Evolutionary conservation across 2,329 filamentous ascomycete genomes (phyloP).

Genomic region (Myriangium duriaei): DNA sequence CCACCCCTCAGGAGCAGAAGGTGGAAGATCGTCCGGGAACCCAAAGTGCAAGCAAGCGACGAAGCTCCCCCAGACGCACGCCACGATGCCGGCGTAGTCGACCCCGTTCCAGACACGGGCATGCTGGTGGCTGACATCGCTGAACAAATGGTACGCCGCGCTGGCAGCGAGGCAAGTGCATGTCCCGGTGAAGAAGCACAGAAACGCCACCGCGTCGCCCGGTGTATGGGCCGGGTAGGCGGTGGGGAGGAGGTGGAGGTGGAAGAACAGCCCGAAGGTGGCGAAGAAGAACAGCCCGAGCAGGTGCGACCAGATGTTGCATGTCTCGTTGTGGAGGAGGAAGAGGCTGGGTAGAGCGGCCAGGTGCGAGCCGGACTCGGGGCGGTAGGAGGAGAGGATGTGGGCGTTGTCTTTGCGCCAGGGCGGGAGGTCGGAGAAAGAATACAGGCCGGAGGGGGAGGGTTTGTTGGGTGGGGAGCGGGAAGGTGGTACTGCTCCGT

Average conservation of each 20-base stretch:
- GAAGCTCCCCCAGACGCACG: conserved; percentile 82
- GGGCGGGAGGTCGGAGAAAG: conserved; percentile 22
- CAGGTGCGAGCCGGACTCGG: conserved; percentile 47
- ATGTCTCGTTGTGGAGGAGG: conserved; percentile 55
- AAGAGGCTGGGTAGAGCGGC: conserved; percentile 45
- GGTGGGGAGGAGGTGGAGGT: conserved; percentile 48
- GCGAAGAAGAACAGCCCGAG: conserved; percentile 51
- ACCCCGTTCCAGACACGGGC: conserved; percentile 80
- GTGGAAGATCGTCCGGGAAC: conserved; percentile 57
- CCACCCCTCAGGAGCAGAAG: conserved; percentile 40
- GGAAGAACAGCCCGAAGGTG: conserved; percentile 35
- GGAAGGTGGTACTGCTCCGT: not conserved
- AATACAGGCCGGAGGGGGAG: not conserved
- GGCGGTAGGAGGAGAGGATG: conserved; percentile 54
- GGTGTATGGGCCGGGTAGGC: conserved; percentile 51
- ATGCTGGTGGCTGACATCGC: conserved; percentile 1
- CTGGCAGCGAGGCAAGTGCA: conserved; percentile 35
- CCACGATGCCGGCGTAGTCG: conserved; percentile 89
- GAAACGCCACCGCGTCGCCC: conserved; percentile 59
- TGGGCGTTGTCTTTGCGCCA: conserved; percentile 54
- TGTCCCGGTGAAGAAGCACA: conserved; percentile 63
- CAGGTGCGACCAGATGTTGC: conserved; percentile 63
- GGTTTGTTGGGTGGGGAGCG: not conserved
- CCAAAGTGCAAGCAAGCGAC: conserved; percentile 82
- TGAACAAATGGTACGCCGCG: conserved; percentile 65